These are phyloP conservation scores for Westerdykella aurantiaca DNA, from an alignment of 2,329 filamentous ascomycete genomes.

Conservation along the genomic window DNA sequence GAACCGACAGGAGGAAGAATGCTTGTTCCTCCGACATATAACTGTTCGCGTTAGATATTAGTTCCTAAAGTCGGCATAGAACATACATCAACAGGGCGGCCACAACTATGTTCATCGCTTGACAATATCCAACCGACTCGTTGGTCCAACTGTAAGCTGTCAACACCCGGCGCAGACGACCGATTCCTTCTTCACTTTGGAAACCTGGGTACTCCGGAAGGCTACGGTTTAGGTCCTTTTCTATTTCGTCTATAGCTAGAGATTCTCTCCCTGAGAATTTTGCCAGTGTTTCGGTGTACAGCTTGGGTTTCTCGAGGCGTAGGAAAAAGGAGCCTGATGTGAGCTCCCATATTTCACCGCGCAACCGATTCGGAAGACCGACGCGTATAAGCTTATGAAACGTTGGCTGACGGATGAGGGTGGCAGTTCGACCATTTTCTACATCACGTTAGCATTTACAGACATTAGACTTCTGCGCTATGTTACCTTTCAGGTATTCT, in stretches of 20 bases:
- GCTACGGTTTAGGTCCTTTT: conserved; percentile 95
- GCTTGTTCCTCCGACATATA: conserved; percentile 97
- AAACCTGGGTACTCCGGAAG: conserved; percentile 96
- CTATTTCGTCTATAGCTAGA: conserved; percentile 95
- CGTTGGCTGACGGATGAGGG: conserved; percentile 87
- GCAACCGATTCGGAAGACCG: conserved; percentile 83
- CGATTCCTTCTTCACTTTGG: conserved; percentile 92
- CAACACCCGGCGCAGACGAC: conserved; percentile 77
- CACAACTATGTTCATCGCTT: conserved; percentile 99
- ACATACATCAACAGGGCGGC: conserved; percentile 84
- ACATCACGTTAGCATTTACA: conserved; percentile 2
- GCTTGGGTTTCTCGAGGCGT: conserved; percentile 74
- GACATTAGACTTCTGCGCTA: conserved; percentile 9
- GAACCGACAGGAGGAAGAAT: conserved; percentile 83
- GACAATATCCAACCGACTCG: conserved; percentile 92
- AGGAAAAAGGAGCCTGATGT: conserved; percentile 87
- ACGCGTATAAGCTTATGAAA: conserved; percentile 97
- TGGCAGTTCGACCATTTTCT: conserved; percentile 92
- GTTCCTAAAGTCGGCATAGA: conserved; percentile 5
- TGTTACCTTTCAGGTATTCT: conserved; percentile 70
- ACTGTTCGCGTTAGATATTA: conserved; percentile 38
- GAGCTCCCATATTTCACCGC: conserved; percentile 94
- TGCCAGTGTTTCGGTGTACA: conserved; percentile 76
- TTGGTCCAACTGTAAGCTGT: conserved; percentile 98
- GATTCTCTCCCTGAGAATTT: conserved; percentile 84